Base-by-base conservation (phyloP, 192 early-diverging fungal genomes). In the Coemansia pectinata region DNA sequence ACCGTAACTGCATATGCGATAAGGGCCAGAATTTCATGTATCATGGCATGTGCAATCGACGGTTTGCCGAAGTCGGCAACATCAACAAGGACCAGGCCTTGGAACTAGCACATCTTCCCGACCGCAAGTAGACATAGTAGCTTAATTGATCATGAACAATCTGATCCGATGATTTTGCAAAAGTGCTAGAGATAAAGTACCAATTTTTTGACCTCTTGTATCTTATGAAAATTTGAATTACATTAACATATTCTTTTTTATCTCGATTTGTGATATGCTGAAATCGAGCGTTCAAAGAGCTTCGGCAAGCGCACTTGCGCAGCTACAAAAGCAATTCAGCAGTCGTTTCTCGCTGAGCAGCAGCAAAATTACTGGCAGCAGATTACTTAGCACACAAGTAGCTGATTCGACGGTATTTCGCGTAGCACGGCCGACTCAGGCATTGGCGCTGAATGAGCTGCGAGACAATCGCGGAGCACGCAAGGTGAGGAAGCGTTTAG, bases 401-500 rank as follows among this genome's bases (percentile, higher is more conserved):
- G 19, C 36, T 4, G 59, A 34, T 23, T n/a, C 59, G 36, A 14
- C 45, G 3, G 33, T 23, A 8, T 72, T 77, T 40, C 38, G 44
- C 10, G 69, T 83, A 0, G 62, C 41, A 0, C 65, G 72, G 45
- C 72, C 80, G 12, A 27, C 69, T 3, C 65, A 63, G 39, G 55
- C 72, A 9, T 48, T 84, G 31, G 70, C 55, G 25, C 57, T 84
- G 33, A 78, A 78, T 57, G 65, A 59, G 7, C 67, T 84, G 44
- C 73, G 76, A 39, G 81, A 84, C 68, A 77, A 74, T 42, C 45
- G 64, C 17, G 84, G 84, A 2, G 73, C 78, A 15, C 73, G 72
- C 50, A 76, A 76, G 36, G n/a, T 74, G 10, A 82, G 75, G 59
- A 86, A 81, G 67, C 88, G 92, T 48, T 70, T 95, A 9, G 95